Evolutionary conservation across 1,284 basidiomycete genomes (phyloP).

Genomic region (Microbotryum saponariae): DNA sequence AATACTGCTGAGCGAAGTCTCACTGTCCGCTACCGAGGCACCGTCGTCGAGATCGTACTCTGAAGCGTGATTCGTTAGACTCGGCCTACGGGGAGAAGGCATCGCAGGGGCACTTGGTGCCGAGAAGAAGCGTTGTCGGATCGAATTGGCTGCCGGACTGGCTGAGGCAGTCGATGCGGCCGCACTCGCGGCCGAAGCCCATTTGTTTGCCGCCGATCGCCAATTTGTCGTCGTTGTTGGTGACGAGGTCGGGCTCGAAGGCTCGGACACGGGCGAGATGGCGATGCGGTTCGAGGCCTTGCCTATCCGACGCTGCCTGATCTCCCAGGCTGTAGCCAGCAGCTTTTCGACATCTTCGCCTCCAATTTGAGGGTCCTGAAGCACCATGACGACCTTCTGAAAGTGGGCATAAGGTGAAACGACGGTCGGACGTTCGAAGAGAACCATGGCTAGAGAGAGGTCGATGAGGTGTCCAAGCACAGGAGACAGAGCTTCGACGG

Average conservation of each 20-base stretch:
- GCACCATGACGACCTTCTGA: slow-evolving; percentile 12
- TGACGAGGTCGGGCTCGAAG: not conserved
- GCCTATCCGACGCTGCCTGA: slow-evolving; percentile 23
- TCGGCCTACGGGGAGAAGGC: not conserved
- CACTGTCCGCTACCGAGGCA: slow-evolving; percentile 11
- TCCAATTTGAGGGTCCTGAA: slow-evolving; percentile 17
- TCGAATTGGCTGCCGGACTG: not conserved
- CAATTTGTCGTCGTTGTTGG: not conserved
- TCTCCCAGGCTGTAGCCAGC: slow-evolving; percentile 19
- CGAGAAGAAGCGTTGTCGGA: slow-evolving; percentile 7
- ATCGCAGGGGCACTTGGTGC: not conserved
- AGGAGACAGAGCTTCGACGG: slow-evolving; percentile 21
- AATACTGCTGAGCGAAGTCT: not conserved
- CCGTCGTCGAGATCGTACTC: slow-evolving; percentile 23
- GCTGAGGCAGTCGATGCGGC: not conserved
- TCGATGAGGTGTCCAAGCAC: slow-evolving; percentile 29
- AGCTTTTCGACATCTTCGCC: slow-evolving; percentile 22
- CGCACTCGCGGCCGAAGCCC: not conserved
- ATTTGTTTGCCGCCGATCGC: slow-evolving; percentile 1
- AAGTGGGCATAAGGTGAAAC: slow-evolving; percentile 15
- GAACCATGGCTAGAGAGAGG: slow-evolving; percentile 21
- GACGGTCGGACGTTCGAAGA: slow-evolving; percentile 16
- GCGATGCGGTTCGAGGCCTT: not conserved
- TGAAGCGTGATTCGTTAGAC: not conserved
- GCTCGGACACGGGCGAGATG: too few species aligned